Percentiles rank a stretch among this genome's conserved stretches.
Conservation (phyloP, 83 land plant species). For the Diphasiastrum complanatum region DNA sequence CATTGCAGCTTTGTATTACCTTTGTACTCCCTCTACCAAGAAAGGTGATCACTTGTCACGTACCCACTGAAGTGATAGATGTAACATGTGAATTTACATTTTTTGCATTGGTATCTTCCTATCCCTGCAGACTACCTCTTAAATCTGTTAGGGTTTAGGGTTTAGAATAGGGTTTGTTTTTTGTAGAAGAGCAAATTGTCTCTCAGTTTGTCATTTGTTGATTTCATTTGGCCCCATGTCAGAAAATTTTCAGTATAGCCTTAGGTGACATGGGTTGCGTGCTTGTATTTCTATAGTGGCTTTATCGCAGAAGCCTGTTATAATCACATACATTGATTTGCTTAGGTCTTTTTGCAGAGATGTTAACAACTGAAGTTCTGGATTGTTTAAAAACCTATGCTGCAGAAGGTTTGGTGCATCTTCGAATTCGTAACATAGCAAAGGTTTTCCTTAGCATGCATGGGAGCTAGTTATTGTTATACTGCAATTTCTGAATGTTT, state of each 20-base stretch:
- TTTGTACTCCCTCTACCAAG: slow-evolving; percentile 44
- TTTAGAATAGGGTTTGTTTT: too few species aligned
- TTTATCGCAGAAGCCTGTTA: background rate
- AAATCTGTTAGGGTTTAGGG: too few species aligned
- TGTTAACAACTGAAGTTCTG: slow-evolving; percentile 69
- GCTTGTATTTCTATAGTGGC: too few species aligned
- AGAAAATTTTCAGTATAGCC: too few species aligned
- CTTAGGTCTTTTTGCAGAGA: slow-evolving; percentile 31
- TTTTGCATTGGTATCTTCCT: background rate
- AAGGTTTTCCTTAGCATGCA: slow-evolving; percentile 65
- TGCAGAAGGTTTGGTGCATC: slow-evolving; percentile 37
- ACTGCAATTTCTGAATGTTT: too few species aligned
- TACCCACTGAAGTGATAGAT: background rate
- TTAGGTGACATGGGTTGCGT: too few species aligned
- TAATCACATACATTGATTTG: background rate
- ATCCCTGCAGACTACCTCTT: background rate
- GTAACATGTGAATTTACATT: background rate
- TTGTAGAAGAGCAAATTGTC: too few species aligned
- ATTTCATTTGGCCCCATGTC: too few species aligned
- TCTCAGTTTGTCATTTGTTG: too few species aligned
- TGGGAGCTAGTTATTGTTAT: too few species aligned
- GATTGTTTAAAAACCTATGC: slow-evolving; percentile 56
- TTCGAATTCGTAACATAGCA: slow-evolving; percentile 69
- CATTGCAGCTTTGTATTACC: slow-evolving; percentile 65
- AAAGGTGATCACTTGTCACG: slow-evolving; percentile 18